Conservation (phyloP, 257 asterid genomes). For the Solanum tacnaense region DNA sequence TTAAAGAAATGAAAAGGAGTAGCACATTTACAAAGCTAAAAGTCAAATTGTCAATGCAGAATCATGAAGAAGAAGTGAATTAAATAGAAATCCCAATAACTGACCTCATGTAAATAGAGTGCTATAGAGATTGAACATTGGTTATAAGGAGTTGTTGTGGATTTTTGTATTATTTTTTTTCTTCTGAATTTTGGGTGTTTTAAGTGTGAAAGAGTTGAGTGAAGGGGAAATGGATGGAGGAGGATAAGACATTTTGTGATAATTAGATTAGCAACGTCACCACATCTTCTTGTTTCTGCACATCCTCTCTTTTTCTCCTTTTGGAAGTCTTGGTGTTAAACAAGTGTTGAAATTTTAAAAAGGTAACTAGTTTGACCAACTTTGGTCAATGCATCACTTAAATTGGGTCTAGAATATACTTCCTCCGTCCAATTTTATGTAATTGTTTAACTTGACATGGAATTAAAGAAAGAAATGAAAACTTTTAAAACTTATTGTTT, state of each 20-base stretch:
- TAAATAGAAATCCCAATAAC: not conserved
- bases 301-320: not conserved
- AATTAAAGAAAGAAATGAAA: no score
- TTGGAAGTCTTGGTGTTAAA: not conserved
- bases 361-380: no score
- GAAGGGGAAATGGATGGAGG: slow-evolving; percentile 7
- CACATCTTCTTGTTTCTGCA: not conserved
- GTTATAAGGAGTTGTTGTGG: not conserved
- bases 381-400: no score
- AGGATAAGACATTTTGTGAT: slow-evolving; percentile 35
- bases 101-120: not conserved
- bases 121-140: not conserved
- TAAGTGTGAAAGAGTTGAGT: not conserved
- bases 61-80: not conserved
- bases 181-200: not conserved
- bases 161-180: not conserved
- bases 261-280: slow-evolving; percentile 26
- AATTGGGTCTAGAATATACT: no score
- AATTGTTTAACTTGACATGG: no score
- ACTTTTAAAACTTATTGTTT: no score
- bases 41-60: not conserved
- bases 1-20: not conserved
- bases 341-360: no score
- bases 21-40: not conserved
- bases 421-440: no score